These are phyloP conservation scores for Bidens hawaiensis DNA, from an alignment of 140 eudicot species.

Conservation along the genomic window DNA sequence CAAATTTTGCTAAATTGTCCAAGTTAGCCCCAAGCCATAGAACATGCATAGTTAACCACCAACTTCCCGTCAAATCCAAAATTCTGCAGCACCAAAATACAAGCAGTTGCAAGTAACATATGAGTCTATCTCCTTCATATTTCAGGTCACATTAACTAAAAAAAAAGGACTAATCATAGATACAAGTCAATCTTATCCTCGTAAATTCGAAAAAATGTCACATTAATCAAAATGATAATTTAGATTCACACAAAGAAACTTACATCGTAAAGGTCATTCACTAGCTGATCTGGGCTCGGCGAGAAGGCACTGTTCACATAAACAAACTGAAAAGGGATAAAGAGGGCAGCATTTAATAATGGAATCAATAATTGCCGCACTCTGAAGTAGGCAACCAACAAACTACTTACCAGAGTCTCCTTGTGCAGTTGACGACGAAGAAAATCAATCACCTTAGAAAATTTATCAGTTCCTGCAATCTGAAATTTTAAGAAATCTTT, in stretches of 20 bases:
- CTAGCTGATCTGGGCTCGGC: slow-evolving; percentile 87
- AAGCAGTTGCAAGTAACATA: not conserved
- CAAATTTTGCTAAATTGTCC: slow-evolving; percentile 2
- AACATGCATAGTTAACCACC: slow-evolving; percentile 91
- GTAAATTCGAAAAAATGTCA: not conserved
- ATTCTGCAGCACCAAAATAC: slow-evolving; percentile 51
- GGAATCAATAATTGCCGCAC: not conserved
- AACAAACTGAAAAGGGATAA: slow-evolving; percentile 56
- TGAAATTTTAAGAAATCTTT: slow-evolving; percentile 18
- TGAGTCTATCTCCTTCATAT: no score
- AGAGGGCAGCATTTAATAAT: not conserved
- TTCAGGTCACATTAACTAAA: not conserved
- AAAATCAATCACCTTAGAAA: slow-evolving; percentile 84
- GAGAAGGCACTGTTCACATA: slow-evolving; percentile 95
- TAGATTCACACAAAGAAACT: slow-evolving; percentile 29
- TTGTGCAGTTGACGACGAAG: slow-evolving; percentile 82
- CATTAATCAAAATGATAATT: no score
- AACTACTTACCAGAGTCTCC: slow-evolving; percentile 66
- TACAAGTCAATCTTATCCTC: no score
- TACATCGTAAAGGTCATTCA: slow-evolving; percentile 76
- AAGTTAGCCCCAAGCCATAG: slow-evolving; percentile 97
- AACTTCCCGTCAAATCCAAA: slow-evolving; percentile 93
- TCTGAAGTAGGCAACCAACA: not conserved
- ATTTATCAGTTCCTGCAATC: slow-evolving; percentile 84
- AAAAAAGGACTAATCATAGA: not conserved